Evolutionary conservation across 2,329 filamentous ascomycete species (phyloP).

Genomic region (Xylariales sp.): DNA sequence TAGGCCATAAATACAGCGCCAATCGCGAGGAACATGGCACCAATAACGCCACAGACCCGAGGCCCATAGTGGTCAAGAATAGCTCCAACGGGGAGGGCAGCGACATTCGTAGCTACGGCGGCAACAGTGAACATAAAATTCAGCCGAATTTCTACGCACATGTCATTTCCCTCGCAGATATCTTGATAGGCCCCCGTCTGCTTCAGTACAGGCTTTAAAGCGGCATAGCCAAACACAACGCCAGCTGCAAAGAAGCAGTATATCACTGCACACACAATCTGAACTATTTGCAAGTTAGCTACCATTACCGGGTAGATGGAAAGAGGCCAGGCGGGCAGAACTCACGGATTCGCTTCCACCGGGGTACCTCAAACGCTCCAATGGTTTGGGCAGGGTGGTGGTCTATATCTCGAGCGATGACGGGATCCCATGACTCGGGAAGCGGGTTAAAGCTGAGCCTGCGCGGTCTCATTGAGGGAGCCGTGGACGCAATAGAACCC

Average conservation of each 20-base stretch:
- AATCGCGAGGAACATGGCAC: slow-evolving; percentile 72
- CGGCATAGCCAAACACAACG: slow-evolving; percentile 85
- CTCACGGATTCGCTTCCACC: slow-evolving; percentile 65
- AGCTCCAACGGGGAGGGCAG: slow-evolving; percentile 84
- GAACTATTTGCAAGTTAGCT: slow-evolving; percentile 59
- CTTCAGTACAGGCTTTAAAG: slow-evolving; percentile 83
- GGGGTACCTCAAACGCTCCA: slow-evolving; percentile 65
- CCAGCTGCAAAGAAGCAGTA: slow-evolving; percentile 84
- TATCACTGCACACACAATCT: slow-evolving; percentile 75
- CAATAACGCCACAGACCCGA: slow-evolving; percentile 77
- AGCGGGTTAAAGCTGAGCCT: slow-evolving; percentile 67
- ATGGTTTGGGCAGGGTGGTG: slow-evolving; percentile 56
- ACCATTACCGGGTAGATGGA: not conserved
- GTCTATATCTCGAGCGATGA: slow-evolving; percentile 54
- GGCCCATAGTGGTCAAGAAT: slow-evolving; percentile 87
- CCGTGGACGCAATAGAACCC: slow-evolving; percentile 50
- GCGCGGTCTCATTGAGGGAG: slow-evolving; percentile 61
- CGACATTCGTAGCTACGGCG: slow-evolving; percentile 88
- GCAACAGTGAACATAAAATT: slow-evolving; percentile 95
- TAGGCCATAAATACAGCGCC: slow-evolving; percentile 81
- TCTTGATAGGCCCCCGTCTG: slow-evolving; percentile 77
- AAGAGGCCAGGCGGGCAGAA: slow-evolving; percentile 27
- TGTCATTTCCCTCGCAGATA: slow-evolving; percentile 62
- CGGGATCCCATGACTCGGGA: slow-evolving; percentile 63
- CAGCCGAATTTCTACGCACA: slow-evolving; percentile 70